phyloP scores from a whole-genome alignment of 371 early-diverging fungal species.

The Mortierella sp. region DNA sequence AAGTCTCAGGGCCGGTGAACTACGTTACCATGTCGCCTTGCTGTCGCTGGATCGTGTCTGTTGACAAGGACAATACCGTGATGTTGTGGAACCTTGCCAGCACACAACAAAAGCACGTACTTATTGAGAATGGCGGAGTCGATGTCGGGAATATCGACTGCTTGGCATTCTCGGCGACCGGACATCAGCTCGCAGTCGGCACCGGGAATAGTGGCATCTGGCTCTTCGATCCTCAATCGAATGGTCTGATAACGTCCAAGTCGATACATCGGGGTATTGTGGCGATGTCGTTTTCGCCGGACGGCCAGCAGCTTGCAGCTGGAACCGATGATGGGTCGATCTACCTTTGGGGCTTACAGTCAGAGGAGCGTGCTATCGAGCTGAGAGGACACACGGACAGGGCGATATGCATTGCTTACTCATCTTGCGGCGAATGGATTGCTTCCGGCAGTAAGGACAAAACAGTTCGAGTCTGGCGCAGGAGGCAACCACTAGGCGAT shows the following conservation, averaged over 20 bases:
- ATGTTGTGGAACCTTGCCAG: too few relatives aligned
- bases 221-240: neutral
- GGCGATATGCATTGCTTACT: neutral
- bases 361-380: too few relatives aligned
- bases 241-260: neutral
- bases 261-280: neutral
- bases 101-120: neutral
- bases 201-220: neutral
- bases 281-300: neutral
- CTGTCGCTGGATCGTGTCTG: too few relatives aligned
- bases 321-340: neutral
- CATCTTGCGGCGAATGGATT: neutral
- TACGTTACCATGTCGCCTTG: too few relatives aligned
- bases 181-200: neutral
- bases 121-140: neutral
- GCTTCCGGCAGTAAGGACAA: neutral
- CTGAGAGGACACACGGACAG: too few relatives aligned
- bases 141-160: fast-evolving
- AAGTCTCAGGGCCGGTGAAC: too few relatives aligned
- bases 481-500: too few relatives aligned
- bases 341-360: neutral
- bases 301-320: neutral
- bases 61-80: too few relatives aligned
- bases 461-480: neutral
- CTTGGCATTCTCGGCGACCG: neutral